These are phyloP conservation scores for Fusarium aywerte DNA, from an alignment of 2,329 filamentous ascomycete species.

Conservation along the genomic window DNA sequence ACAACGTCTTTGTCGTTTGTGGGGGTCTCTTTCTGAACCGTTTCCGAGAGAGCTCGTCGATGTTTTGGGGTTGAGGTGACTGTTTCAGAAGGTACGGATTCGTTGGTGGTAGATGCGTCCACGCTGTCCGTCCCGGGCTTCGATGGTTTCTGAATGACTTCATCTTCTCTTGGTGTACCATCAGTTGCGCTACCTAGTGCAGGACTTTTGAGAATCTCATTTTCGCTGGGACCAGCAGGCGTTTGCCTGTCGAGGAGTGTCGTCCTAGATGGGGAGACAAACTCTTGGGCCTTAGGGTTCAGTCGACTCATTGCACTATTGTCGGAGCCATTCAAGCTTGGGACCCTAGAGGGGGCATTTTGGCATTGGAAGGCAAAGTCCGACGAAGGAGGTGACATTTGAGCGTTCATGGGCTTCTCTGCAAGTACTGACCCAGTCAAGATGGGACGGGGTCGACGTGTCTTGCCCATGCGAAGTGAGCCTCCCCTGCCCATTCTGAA, in stretches of 20 bases:
- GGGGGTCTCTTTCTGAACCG: not conserved
- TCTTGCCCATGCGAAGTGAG: constrained; percentile 50
- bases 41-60: constrained; percentile 10
- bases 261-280: constrained; percentile 37
- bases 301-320: constrained; percentile 19
- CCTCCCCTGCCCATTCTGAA: constrained; percentile 49
- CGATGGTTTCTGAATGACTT: not conserved
- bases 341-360: not conserved
- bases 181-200: not conserved
- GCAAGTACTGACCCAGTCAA: constrained; percentile 28
- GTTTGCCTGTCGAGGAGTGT: not conserved
- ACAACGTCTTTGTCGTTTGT: constrained; percentile 1
- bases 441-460: constrained; percentile 41
- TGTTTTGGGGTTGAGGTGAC: not conserved
- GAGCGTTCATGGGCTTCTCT: constrained; percentile 20
- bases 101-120: not conserved
- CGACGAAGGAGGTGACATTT: constrained; percentile 22
- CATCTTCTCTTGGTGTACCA: not conserved
- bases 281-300: constrained; percentile 40
- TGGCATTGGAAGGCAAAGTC: constrained; percentile 28
- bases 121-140: not conserved
- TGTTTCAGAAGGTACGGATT: not conserved
- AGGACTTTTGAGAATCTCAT: not conserved
- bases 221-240: not conserved
- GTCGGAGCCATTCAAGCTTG: not conserved